Evolutionary conservation across 2,329 filamentous ascomycete species (phyloP).

Genomic region (Nothomitra cinnamomea): DNA sequence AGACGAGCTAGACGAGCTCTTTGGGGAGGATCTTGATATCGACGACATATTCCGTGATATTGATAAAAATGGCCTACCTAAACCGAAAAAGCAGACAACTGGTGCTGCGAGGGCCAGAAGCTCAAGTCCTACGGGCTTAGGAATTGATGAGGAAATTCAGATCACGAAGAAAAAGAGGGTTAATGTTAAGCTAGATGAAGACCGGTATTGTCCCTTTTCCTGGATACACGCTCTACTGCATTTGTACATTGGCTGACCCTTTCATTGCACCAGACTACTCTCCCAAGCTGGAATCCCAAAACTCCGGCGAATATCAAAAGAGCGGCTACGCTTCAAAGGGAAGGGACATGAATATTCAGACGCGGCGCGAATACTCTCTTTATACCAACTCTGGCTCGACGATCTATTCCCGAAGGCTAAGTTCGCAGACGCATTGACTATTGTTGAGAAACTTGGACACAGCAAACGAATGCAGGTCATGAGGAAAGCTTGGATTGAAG

Average conservation of each 20-base stretch:
- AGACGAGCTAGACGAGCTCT: constrained; percentile 38
- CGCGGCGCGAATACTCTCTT: constrained; percentile 60
- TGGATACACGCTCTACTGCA: too few relatives aligned
- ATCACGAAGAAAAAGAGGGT: constrained; percentile 62
- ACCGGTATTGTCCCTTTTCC: too few relatives aligned
- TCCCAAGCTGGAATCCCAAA: constrained; percentile 72
- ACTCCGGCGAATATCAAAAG: constrained; percentile 52
- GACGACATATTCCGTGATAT: constrained; percentile 31
- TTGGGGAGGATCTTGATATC: constrained; percentile 54
- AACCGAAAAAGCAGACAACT: constrained; percentile 16
- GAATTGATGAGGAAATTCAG: constrained; percentile 75
- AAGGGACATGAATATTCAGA: constrained; percentile 96
- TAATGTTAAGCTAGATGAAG: constrained; percentile 73
- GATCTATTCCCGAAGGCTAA: constrained; percentile 89
- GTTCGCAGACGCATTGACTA: constrained; percentile 73
- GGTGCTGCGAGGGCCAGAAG: constrained; percentile 22
- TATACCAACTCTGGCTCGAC: constrained; percentile 95
- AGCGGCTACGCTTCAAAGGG: constrained; percentile 64
- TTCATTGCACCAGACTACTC: constrained; percentile 63
- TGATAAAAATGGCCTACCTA: constrained; percentile 21
- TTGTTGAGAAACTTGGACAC: constrained; percentile 89
- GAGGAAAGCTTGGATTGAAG: constrained; percentile 70
- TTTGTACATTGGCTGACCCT: too few relatives aligned
- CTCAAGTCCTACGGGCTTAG: constrained; percentile 36
- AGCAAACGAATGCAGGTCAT: constrained; percentile 59